These are phyloP conservation scores for Nothophytophthora sp. DNA, from an alignment of 352 stramenopile genomes.

Conservation along the genomic window DNA sequence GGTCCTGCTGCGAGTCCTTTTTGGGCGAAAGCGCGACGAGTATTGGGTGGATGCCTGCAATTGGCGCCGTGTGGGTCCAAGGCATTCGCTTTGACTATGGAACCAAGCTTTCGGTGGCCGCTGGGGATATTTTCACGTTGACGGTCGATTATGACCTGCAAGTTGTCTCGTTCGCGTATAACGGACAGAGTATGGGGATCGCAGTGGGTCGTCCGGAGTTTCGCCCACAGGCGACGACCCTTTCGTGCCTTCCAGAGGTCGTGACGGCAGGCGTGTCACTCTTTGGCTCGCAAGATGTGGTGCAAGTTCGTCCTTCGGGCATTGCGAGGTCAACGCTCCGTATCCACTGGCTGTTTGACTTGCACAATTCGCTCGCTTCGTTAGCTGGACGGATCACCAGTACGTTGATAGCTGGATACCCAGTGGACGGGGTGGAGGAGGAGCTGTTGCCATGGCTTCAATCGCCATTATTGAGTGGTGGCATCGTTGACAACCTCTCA, in stretches of 20 bases:
- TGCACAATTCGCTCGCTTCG: constrained; percentile 75
- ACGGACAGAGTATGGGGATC: constrained; percentile 57
- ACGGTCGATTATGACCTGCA: constrained; percentile 77
- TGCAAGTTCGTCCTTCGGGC: constrained; percentile 70
- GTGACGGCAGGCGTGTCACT: constrained; percentile 64
- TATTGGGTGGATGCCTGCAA: constrained; percentile 86
- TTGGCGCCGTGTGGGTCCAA: constrained; percentile 74
- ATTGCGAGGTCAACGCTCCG: constrained; percentile 77
- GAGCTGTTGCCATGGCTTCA: constrained; percentile 85
- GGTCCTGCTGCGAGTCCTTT: constrained; percentile 38
- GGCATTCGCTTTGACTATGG: constrained; percentile 60
- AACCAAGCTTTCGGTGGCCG: constrained; percentile 33
- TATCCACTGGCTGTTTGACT: constrained; percentile 84
- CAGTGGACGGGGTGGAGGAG: constrained; percentile 77
- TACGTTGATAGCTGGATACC: constrained; percentile 76
- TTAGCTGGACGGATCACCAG: constrained; percentile 66
- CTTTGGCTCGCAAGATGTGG: constrained; percentile 69
- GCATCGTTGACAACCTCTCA: constrained; percentile 24
- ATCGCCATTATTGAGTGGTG: constrained; percentile 78
- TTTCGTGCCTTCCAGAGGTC: constrained; percentile 38
- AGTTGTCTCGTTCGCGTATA: constrained; percentile 72
- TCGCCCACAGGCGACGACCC: constrained; percentile 23
- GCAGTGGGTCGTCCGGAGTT: constrained; percentile 53
- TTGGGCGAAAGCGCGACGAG: constrained; percentile 50
- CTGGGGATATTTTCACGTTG: constrained; percentile 77